Conservation (phyloP, 2,329 filamentous ascomycete species). For the Trichoderma sp. region DNA sequence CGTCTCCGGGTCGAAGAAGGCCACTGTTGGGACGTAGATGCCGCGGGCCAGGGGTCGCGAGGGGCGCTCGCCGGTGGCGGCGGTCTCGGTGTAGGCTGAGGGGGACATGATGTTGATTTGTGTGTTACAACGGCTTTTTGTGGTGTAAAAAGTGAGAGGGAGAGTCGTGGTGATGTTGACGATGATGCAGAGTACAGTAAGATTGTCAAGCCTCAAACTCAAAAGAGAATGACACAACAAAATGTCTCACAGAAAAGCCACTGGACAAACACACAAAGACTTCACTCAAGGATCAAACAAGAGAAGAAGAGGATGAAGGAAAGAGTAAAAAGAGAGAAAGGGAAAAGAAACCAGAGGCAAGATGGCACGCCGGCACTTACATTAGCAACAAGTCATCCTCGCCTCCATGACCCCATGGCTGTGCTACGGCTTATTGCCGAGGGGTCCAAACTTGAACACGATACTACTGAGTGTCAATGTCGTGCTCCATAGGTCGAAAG, state of each 20-base stretch:
- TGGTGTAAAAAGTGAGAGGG: no score
- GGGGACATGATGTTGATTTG: slow-evolving; percentile 19
- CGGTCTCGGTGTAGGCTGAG: slow-evolving; percentile 29
- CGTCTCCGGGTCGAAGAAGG: slow-evolving; percentile 67
- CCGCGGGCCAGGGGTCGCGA: slow-evolving; percentile 51
- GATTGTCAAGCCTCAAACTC: neutral
- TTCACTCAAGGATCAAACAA: neutral
- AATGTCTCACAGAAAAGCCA: slow-evolving; percentile 11
- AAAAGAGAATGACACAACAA: no score
- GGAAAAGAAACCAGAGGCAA: neutral
- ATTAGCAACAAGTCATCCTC: slow-evolving; percentile 7
- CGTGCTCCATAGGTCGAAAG: slow-evolving; percentile 5
- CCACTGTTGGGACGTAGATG: slow-evolving; percentile 73
- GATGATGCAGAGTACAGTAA: neutral
- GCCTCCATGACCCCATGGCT: slow-evolving; percentile 6
- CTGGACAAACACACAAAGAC: neutral
- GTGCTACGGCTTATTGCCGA: slow-evolving; percentile 6
- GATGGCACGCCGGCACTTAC: slow-evolving; percentile 9
- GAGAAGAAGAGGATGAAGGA: neutral
- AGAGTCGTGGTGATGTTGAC: no score
- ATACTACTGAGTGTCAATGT: slow-evolving; percentile 7
- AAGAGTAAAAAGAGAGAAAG: neutral
- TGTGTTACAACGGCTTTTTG: neutral
- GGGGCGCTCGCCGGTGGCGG: slow-evolving; percentile 23
- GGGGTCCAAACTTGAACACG: neutral